Evolutionary conservation across 768 basidiomycete genomes (phyloP).

Genomic region (Tricholoma bakamatsutake): DNA sequence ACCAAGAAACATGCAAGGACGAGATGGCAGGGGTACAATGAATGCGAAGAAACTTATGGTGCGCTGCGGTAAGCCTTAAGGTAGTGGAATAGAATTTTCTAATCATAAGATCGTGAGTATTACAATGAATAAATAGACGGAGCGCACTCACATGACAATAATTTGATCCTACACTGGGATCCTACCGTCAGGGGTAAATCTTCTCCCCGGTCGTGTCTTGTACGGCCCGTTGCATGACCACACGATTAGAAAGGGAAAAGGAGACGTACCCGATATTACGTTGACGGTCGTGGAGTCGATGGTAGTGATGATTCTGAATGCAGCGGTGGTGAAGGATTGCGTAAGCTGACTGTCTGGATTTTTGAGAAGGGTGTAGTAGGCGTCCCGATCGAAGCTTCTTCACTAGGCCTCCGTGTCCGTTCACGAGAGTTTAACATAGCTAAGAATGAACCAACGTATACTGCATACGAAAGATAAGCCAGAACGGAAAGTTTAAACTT

Average conservation of each 20-base stretch:
- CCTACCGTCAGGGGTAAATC: background rate
- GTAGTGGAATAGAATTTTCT: background rate
- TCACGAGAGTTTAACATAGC: slow-evolving; percentile 41
- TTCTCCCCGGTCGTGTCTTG: background rate
- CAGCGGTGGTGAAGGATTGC: background rate
- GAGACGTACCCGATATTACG: background rate
- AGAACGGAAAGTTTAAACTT: background rate
- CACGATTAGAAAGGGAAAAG: background rate
- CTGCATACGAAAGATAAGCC: slow-evolving; percentile 17
- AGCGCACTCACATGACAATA: background rate
- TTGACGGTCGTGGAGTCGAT: background rate
- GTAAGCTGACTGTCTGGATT: slow-evolving; percentile 9
- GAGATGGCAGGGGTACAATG: background rate
- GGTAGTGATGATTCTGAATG: background rate
- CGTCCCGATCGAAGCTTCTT: slow-evolving; percentile 11
- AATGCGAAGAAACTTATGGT: background rate
- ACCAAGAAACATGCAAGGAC: background rate
- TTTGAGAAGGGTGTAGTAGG: slow-evolving; percentile 6
- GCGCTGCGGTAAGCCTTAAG: background rate
- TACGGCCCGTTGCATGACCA: too few relatives aligned
- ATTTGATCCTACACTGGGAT: background rate
- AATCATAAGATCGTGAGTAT: background rate
- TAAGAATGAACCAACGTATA: slow-evolving; percentile 44
- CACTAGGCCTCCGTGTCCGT: slow-evolving; percentile 11
- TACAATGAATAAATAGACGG: background rate